Percentiles rank a stretch among this genome's conserved stretches.
Evolutionary conservation across 768 basidiomycete species (phyloP).

Genomic region (Cubamyces sp.): DNA sequence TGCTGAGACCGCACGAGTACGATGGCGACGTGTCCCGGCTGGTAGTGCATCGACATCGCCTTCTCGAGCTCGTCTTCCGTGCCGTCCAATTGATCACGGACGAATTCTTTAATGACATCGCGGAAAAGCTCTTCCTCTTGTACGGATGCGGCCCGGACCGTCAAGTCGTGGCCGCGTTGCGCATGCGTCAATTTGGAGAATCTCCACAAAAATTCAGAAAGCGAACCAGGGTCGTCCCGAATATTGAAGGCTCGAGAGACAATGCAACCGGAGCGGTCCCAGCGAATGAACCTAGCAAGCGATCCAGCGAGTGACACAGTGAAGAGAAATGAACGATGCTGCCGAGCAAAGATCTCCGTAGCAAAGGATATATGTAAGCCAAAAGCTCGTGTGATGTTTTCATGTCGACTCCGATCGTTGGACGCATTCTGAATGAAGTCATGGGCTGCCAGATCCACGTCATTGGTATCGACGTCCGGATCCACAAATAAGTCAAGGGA

Average conservation of each 20-base stretch:
- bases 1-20: neutral
- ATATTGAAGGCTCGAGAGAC: conserved; percentile 36
- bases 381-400: neutral
- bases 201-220: conserved; percentile 38
- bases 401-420: neutral
- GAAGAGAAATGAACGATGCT: conserved; percentile 37
- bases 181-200: conserved; percentile 26
- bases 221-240: conserved; percentile 18
- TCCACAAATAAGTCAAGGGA: conserved; percentile 17
- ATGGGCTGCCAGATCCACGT: neutral
- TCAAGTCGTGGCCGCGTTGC: conserved; percentile 34
- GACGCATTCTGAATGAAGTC: conserved; percentile 5
- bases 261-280: conserved; percentile 39
- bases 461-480: neutral
- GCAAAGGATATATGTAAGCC: neutral
- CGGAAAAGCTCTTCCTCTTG: conserved; percentile 10
- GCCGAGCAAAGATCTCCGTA: conserved; percentile 25
- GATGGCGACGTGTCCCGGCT: neutral
- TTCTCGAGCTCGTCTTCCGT: neutral
- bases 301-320: conserved; percentile 33
- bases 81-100: neutral
- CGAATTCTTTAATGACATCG: neutral
- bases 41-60: conserved; percentile 13
- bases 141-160: neutral
- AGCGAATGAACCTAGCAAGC: conserved; percentile 35